Base-by-base conservation (phyloP, 2,329 filamentous ascomycete genomes). In the Chaetoscypha palmicola region DNA sequence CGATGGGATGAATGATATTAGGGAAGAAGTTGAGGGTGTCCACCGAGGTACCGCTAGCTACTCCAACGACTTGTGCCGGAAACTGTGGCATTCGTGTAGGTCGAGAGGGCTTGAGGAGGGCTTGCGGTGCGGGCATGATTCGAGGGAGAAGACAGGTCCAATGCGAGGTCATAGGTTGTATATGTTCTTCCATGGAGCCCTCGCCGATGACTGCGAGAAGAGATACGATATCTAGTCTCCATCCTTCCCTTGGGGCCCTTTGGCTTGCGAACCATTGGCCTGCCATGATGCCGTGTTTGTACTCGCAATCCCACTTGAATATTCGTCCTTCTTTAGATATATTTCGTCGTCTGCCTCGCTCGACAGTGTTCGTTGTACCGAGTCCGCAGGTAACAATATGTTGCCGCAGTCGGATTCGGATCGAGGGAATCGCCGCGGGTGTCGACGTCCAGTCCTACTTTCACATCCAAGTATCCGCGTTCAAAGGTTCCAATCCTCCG, bases 191-290 rank as follows among this genome's bases (percentile, higher is more conserved):
- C 48, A 81, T 76, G 14, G 73, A 71, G 2, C 69, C 71, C 62
- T 81, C 77, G 57, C 77, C 77, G 45, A 81, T 76, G 54, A 81
- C 73, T 47, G 77, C 77, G 41, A 81, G 70, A 22, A 81, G 70
- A 26, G 75, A 77, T 46, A 81, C 76, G 35, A 79, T 75, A 54
- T 81, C 77, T 35, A 81, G 68, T 21, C 70, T 69, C 75, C 76
- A 80, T 47, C 68, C 68, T 31, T 51, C 41, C 3, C 62, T 60
- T 17, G 57, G 45, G 35, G 64, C 65, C 5, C 60, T 58, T 28
- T 62, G 62, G 24, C 59, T 59, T 5, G 73, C 69, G 47, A 72
- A 72, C 68, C 69, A 72, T 10, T 45, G 43, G 35, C 48, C 51
- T 45, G 49, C 52, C 22, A 21, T 37, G 11, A 4, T 16, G 31